Conservation (phyloP, 169 alveolate species). For the Plasmodium gonderi region DNA sequence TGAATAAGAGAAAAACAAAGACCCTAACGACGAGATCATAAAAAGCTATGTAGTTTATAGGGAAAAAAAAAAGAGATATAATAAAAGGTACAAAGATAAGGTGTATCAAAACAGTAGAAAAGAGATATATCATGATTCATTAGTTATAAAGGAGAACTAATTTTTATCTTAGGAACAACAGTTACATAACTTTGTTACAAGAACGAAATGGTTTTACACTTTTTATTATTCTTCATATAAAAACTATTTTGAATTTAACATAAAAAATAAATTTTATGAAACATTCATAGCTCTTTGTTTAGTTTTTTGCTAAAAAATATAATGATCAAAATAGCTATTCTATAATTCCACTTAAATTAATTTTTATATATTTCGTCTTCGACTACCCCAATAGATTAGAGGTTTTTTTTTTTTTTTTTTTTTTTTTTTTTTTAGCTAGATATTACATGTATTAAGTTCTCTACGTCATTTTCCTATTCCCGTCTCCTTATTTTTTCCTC, state of each 20-base stretch:
- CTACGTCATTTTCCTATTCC: not conserved
- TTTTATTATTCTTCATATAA: not conserved
- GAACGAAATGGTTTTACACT: not conserved
- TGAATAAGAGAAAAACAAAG: not conserved
- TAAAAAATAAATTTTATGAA: not conserved
- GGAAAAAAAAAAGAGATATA: not conserved
- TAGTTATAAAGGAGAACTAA: not conserved
- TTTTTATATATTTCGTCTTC: not conserved
- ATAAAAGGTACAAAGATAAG: not conserved
- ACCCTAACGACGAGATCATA: not conserved
- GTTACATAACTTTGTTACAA: not conserved
- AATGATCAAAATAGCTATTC: not conserved
- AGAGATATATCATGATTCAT: not conserved
- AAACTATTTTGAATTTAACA: not conserved
- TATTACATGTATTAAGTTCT: not conserved
- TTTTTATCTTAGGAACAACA: not conserved
- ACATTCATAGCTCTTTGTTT: not conserved
- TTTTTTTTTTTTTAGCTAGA: not conserved
- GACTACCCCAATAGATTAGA: not conserved
- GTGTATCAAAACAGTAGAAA: not conserved
- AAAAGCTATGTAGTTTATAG: not conserved
- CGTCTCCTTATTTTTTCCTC: not conserved
- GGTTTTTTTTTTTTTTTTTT: not conserved
- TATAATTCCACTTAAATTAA: not conserved
- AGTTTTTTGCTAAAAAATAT: not conserved